Base-by-base conservation (phyloP, 371 early-diverging fungal species). In the Mortierella sp. region DNA sequence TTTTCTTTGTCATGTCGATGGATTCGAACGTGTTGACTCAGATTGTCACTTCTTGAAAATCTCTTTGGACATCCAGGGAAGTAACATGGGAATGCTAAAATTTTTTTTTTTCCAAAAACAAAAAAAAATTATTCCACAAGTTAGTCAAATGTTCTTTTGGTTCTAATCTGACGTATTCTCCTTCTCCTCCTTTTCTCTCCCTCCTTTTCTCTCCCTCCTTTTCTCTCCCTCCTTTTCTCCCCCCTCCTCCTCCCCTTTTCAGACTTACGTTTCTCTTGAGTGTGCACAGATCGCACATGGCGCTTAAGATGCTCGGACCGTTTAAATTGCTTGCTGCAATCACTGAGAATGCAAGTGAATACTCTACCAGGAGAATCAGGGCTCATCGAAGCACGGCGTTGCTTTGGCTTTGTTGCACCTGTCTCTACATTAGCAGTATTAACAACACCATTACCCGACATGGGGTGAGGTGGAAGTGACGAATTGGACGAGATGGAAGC, bases 261-360 rank as follows among this genome's bases (percentile, higher is more conserved):
- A 57, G 7, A 86, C 89, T 85, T 85, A 89, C 89, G 90, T 84
- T 88, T 88, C 47, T 90, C 90, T 42, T 86, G 74, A 0, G 89
- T 91, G 66, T 91, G 91, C 37, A 91, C 88, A 1, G 90, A 91
- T 51, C 89, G 85, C 35, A 89, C 84, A 55, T 91, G 91, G 54
- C 91, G 84, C 57, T 90, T 90, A 17, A 91, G 75, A 70, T 91
- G 91, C 61, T 91, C 91, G 7, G 89, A 88, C 22, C 91, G 69
- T 64, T 91, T 91, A 56, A 91, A 91, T n/a, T 88, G 84, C 68
- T 87, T 86, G 55, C 88, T 87, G 61, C 91, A 91, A 10, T 86
- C 89, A 26, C 84, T 84, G 42, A 82, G 75, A 43, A 75, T 84
- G 69, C 91, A 91, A 4, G 64, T 58, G 19, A 67, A 80, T 6